These are phyloP conservation scores for Aspergillus cejpii DNA, from an alignment of 2,329 filamentous ascomycete genomes.

Conservation along the genomic window DNA sequence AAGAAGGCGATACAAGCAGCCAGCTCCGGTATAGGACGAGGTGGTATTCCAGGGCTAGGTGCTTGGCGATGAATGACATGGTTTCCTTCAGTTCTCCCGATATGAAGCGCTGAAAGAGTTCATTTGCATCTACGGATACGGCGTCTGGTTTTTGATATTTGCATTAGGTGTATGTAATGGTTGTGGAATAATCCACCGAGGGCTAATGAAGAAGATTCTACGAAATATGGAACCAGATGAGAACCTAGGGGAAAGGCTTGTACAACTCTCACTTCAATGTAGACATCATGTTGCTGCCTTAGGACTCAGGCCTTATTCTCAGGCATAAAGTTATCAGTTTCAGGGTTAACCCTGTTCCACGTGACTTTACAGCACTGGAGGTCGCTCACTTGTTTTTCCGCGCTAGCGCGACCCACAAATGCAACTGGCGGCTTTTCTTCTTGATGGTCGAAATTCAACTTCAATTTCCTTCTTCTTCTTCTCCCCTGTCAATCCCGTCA, in stretches of 20 bases:
- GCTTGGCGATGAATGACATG: constrained; percentile 32
- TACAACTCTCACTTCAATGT: background rate
- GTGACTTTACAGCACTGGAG: constrained; percentile 1
- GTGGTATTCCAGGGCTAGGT: constrained; percentile 35
- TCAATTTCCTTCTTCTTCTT: constrained; percentile 22
- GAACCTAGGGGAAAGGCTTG: background rate
- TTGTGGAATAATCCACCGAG: background rate
- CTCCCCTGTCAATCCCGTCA: constrained; percentile 40
- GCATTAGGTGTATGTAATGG: background rate
- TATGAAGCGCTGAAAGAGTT: background rate
- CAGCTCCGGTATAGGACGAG: constrained; percentile 34
- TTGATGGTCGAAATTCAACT: constrained; percentile 10
- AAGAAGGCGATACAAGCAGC: constrained; percentile 41
- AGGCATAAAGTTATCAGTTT: background rate
- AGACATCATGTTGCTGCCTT: background rate
- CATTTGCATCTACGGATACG: background rate
- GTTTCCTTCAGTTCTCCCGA: background rate
- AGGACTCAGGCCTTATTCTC: background rate
- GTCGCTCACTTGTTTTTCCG: constrained; percentile 14
- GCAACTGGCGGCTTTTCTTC: constrained; percentile 22
- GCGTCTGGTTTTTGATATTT: background rate
- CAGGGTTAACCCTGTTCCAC: constrained; percentile 18
- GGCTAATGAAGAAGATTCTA: no score
- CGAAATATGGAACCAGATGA: no score
- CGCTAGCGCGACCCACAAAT: constrained; percentile 33